Evolutionary conservation across 371 early-diverging fungal species (phyloP), one percentile per base, ranked within the genome.

Genomic region (Circinella umbellata): DNA sequence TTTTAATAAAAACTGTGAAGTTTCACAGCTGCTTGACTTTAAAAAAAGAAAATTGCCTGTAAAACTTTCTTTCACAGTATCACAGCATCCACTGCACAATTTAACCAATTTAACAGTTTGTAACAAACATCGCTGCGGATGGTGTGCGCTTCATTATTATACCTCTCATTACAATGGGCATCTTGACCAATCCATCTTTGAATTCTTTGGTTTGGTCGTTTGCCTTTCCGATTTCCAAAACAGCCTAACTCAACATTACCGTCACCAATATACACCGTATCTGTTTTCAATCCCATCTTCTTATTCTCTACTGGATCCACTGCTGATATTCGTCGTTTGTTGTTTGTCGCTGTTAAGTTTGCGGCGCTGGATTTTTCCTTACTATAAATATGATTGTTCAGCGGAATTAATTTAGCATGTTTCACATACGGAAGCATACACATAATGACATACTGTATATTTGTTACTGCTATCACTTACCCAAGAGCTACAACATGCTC

Each of bases 141-240:
- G n/a, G n/a, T n/a, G n/a, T n/a, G n/a, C n/a, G n/a, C 15, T 17
- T 62, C 10, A 68, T 36, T 34, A 63, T 27, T 62, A 68, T 68
- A 46, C 62, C 68, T 20, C 55, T 68, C 62, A 61, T 47, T 17
- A 62, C 53, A 11, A 48, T 51, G 5, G 68, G 51, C 63, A 68
- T n/a, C n/a, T n/a, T n/a, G 4, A 34, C 61, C 62, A 15, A 68
- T 53, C 51, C 51, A 34, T 68, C 68, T 6, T 18, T 61, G 20
- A 49, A 39, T n/a, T 49, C 68, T 38, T 68, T 68, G 17, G 68
- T 61, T 36, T 48, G 10, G 51, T 68, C 62, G 37, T 17, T 15
- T 38, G 10, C 27, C 9, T 15, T 34, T 7, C 62, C 63, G 18
- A 68, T 68, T 35, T 68, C 63, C 42, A 68, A 39, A 48, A 51